Conservation (phyloP, 495 filamentous ascomycete species). For the Cercophora newfieldiana region DNA sequence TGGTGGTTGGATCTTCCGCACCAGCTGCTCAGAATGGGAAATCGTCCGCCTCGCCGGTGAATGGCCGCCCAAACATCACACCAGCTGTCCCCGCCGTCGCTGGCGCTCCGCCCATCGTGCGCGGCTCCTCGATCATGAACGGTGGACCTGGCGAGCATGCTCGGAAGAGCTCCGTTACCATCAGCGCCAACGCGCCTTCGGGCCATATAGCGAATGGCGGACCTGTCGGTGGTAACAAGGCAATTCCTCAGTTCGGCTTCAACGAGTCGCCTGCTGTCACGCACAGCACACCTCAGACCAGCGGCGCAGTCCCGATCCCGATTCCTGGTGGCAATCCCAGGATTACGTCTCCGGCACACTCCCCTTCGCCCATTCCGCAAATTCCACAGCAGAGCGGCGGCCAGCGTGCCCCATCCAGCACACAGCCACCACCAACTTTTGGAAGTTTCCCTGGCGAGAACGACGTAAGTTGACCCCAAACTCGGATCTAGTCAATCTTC, state of each 20-base stretch:
- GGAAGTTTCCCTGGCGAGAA: constrained; percentile 76
- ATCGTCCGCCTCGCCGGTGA: constrained; percentile 75
- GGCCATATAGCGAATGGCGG: constrained; percentile 75
- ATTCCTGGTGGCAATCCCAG: constrained; percentile 65
- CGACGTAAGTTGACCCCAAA: constrained; percentile 58
- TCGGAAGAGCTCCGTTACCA: constrained; percentile 83
- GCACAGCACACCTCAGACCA: constrained; percentile 57
- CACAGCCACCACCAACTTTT: constrained; percentile 69
- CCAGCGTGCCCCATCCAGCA: constrained; percentile 71
- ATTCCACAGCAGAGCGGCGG: constrained; percentile 79
- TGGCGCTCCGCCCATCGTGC: constrained; percentile 55
- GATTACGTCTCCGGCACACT: constrained; percentile 69
- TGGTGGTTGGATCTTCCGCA: constrained; percentile 70
- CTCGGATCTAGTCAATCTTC: not conserved
- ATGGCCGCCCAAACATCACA: constrained; percentile 73
- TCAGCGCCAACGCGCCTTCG: constrained; percentile 73
- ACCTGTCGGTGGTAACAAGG: constrained; percentile 56
- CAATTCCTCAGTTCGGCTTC: constrained; percentile 75
- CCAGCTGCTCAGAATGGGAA: constrained; percentile 81
- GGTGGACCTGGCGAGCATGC: constrained; percentile 65
- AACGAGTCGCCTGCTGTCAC: constrained; percentile 70
- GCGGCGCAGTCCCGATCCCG: constrained; percentile 62
- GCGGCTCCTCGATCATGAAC: constrained; percentile 59
- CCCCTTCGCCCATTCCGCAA: constrained; percentile 87
- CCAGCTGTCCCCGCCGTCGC: constrained; percentile 62